Base-by-base conservation (phyloP, 1,284 basidiomycete species). In the Ceratobasidium sp. region DNA sequence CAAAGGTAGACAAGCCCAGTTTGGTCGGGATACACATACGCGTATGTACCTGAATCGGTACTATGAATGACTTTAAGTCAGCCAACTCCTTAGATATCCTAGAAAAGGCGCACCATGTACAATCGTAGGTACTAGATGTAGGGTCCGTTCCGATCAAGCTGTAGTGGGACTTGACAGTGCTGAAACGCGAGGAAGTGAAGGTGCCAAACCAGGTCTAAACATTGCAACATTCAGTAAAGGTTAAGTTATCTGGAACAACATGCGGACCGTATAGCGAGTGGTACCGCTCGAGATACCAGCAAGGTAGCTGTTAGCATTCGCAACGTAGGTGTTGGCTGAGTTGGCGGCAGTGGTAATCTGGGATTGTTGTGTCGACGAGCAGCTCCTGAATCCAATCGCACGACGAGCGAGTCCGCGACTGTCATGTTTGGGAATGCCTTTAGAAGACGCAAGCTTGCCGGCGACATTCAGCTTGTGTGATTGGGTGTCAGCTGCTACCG, bases 131-230 rank as follows among this genome's bases (percentile, higher is more conserved):
- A 32, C 43, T 59, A 8, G 43, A 57, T 12, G 45, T 58, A 16
- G 73, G 39, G 41, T 74, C 73, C 16, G 61, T 60, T 23, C 62
- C 62, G 32, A 74, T 59, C 30, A 26, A 14, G 53, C 30, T 59
- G 28, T 65, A 74, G 70, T 74, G 69, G n/a, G 50, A 39, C 73
- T 58, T 64, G 45, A 74, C 70, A n/a, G 70, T 74, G 53, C 23
- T 55, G 60, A 41, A 50, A 23, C 59, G 70, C 4, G 61, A 28
- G 3, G 69, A 50, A 10, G 73, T 72, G 55, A 65, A 74, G 32
- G 64, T 67, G 53, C 73, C 73, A 32, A 74, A 74, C 73, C 73
- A 61, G 26, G 71, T 72, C 60, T 61, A 61, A 18, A 10, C 2
- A 41, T 59, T 50, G 43, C 34, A 4, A 18, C 18, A 26, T 16